Conservation (phyloP, 2,329 filamentous ascomycete species). For the Leptographium galeiforme region DNA sequence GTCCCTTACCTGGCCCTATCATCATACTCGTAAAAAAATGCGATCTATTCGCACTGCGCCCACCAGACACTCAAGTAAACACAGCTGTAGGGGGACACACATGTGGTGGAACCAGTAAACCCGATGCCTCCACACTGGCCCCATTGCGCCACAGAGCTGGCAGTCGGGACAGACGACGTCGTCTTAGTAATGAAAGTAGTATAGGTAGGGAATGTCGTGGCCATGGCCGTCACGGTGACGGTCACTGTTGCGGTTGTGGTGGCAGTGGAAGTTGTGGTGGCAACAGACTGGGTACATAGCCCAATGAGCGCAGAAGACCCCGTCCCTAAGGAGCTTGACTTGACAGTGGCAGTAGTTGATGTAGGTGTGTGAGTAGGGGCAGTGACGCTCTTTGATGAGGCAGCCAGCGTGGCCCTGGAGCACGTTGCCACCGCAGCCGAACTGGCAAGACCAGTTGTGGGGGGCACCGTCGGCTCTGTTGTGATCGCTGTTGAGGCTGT, state of each 20-base stretch:
- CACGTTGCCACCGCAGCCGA: slow-evolving; percentile 3
- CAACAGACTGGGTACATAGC: neutral
- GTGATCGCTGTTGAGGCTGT: slow-evolving; percentile 4
- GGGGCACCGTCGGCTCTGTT: neutral
- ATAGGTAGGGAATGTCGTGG: slow-evolving; percentile 1
- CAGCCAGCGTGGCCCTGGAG: neutral
- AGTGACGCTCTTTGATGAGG: neutral
- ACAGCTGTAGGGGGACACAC: slow-evolving; percentile 19
- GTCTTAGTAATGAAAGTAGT: slow-evolving; percentile 11
- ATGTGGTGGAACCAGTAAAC: slow-evolving; percentile 20
- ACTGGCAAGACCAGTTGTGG: too few species aligned
- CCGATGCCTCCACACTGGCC: slow-evolving; percentile 22
- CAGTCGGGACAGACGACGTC: slow-evolving; percentile 6
- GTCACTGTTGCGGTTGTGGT: slow-evolving; percentile 8
- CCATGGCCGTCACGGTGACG: neutral
- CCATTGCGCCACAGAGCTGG: slow-evolving; percentile 16
- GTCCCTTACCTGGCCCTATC: too few species aligned
- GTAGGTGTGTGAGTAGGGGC: neutral
- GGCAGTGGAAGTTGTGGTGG: slow-evolving; percentile 11
- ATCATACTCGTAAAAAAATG: too few species aligned
- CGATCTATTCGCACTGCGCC: slow-evolving; percentile 18
- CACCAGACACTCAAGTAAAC: slow-evolving; percentile 17
- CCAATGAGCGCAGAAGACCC: too few species aligned
- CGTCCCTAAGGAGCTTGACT: too few species aligned
- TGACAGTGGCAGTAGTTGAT: slow-evolving; percentile 9